Evolutionary conservation across 805 yeast species (phyloP).

Genomic region (Wickerhamomyces rabaulensis): DNA sequence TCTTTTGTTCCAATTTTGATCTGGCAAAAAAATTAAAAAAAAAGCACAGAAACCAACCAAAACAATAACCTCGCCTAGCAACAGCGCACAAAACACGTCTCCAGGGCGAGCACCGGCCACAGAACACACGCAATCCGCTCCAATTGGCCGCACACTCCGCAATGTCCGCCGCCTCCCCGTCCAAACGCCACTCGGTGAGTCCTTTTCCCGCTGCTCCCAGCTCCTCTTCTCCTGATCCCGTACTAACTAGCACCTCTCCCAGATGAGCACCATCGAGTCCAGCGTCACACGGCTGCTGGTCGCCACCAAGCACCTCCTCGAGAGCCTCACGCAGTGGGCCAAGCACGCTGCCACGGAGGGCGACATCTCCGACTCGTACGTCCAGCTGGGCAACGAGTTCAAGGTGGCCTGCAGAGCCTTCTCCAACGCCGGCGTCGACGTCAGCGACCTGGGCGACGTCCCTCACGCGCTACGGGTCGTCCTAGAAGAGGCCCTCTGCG

Average conservation of each 20-base stretch:
- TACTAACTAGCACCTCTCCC: slow-evolving; percentile 12
- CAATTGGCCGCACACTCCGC: background rate
- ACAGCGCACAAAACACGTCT: background rate
- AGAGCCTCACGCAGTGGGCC: slow-evolving; percentile 88
- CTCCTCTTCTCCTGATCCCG: background rate
- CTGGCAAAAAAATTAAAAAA: too few species aligned
- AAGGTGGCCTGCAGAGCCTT: slow-evolving; percentile 81
- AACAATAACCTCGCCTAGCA: background rate
- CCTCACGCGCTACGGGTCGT: slow-evolving; percentile 77
- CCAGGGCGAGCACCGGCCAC: background rate
- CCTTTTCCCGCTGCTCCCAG: background rate
- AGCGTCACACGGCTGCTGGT: slow-evolving; percentile 75
- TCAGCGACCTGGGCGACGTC: slow-evolving; percentile 83
- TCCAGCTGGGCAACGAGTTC: slow-evolving; percentile 89
- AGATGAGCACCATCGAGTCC: slow-evolving; percentile 60
- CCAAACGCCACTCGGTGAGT: slow-evolving; percentile 25
- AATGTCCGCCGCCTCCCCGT: slow-evolving; percentile 11
- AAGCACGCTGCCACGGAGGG: slow-evolving; percentile 69
- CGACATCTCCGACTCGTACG: slow-evolving; percentile 87
- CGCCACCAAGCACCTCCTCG: slow-evolving; percentile 85
- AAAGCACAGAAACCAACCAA: background rate
- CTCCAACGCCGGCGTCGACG: slow-evolving; percentile 70
- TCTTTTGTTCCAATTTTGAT: too few species aligned
- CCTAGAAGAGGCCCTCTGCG: slow-evolving; percentile 80
- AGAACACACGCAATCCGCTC: background rate